Conservation (phyloP, 148 eudicot species). For the Arbutus unedo region DNA sequence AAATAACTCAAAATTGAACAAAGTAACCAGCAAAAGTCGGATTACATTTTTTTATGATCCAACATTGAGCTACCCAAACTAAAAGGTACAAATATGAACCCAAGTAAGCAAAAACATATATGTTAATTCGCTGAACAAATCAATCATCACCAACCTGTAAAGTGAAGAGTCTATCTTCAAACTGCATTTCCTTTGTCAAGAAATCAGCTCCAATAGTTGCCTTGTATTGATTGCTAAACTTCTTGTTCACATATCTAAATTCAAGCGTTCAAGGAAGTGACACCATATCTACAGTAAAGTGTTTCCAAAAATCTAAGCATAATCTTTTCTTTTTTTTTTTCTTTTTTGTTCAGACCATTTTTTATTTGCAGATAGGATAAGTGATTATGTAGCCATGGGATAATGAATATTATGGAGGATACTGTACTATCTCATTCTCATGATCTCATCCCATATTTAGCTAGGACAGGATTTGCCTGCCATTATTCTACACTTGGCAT, state of each 20-base stretch:
- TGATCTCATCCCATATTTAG: background rate
- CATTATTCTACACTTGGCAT: background rate
- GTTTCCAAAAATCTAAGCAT: background rate
- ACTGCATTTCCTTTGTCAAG: conserved; percentile 92
- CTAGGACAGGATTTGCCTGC: background rate
- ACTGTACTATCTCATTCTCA: background rate
- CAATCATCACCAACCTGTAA: conserved; percentile 55
- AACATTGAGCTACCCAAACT: background rate
- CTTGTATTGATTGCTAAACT: conserved; percentile 94
- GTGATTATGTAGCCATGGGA: background rate
- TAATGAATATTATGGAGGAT: background rate
- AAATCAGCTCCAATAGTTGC: conserved; percentile 98
- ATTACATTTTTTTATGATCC: background rate
- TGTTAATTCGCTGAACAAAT: background rate
- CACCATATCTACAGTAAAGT: background rate
- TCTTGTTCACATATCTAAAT: conserved; percentile 85
- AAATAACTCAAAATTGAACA: background rate
- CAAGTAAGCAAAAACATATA: conserved; percentile 2
- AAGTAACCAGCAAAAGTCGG: background rate
- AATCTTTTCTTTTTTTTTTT: background rate
- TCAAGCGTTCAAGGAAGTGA: conserved; percentile 38
- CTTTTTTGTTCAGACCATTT: background rate
- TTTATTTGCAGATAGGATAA: background rate
- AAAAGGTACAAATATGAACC: background rate
- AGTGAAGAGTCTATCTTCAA: conserved; percentile 93